Conservation (phyloP, 164 flowering plant genomes). For the Vitis riparia region DNA sequence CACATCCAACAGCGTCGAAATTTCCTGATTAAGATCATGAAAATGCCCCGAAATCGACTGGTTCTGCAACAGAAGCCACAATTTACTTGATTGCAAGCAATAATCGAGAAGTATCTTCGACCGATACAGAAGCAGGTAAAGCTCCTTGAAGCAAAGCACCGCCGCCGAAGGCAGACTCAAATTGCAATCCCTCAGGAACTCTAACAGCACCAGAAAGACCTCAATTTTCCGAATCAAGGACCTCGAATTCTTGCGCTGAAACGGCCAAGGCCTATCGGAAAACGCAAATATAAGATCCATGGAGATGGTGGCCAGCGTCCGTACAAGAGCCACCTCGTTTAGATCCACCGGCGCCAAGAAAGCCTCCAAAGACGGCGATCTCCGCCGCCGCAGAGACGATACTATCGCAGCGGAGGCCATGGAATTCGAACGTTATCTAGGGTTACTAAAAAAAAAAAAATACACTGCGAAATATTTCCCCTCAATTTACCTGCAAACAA, state of each 20-base stretch:
- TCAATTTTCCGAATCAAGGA: conserved; percentile 63
- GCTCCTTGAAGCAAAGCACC: conserved; percentile 73
- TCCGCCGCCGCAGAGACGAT: conserved; percentile 63
- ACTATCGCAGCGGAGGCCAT: conserved; percentile 85
- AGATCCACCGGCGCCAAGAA: conserved; percentile 82
- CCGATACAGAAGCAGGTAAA: conserved; percentile 63
- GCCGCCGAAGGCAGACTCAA: conserved; percentile 39
- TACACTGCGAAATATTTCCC: too few relatives aligned
- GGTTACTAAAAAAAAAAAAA: too few relatives aligned
- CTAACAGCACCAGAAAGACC: conserved; percentile 57
- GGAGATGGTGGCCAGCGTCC: conserved; percentile 47
- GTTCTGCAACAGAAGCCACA: conserved; percentile 83
- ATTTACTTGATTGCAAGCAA: conserved; percentile 58
- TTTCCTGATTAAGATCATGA: conserved; percentile 74
- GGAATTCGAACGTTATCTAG: neutral
- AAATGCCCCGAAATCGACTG: conserved; percentile 72
- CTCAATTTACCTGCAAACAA: neutral
- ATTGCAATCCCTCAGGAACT: conserved; percentile 32
- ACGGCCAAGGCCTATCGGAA: conserved; percentile 33
- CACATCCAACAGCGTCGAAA: conserved; percentile 85
- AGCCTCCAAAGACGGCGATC: conserved; percentile 78
- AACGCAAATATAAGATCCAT: conserved; percentile 47
- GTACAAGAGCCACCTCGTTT: conserved; percentile 48
- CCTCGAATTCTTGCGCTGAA: conserved; percentile 62
- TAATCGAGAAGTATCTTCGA: conserved; percentile 75